Evolutionary conservation across 345 rosid species (phyloP), one percentile per base, ranked within the genome.

Genomic region (Aquilaria yunnanensis): DNA sequence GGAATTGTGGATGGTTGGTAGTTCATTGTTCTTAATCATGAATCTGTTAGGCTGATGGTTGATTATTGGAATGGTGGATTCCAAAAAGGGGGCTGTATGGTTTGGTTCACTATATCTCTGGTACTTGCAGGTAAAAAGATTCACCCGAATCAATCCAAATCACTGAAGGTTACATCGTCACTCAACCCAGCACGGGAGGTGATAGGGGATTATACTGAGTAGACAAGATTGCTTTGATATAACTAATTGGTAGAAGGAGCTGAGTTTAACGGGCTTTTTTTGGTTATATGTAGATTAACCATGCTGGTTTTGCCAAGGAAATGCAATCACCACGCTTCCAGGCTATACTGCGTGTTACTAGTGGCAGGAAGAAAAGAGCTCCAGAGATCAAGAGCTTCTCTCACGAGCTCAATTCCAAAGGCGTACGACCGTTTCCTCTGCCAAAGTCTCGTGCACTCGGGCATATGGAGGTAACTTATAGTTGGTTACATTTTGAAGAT

Each of bases 381-480:
- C 85, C 88, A 47, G 96, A 90, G 13, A 81, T 90, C 63, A 90
- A 94, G 78, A 90, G 99, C 78, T 94, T 90, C 81, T 94, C 99
- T 67, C 97, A 90, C 34, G 96, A 94, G 72, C 97, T 94, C 53
- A 94, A 90, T 74, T 94, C 99, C 34, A 94, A 88, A 81, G 99
- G 99, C 16, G 99, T 94, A 1, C 68, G 88, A 47, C 93, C 97
- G 61, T 94, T 90, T 66, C 97, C 97, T 0, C 79, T 90, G 50
- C 80, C 90, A 93, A 90, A 80, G 72, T 83, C 97, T 55, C 86
- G 96, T 33, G 96, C 93, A 16, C 71, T 83, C 10, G 96, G 91
- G 9, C 97, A 87, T 71, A 81, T 94, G 93, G 99, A 90, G 91
- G 96, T 89, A 65, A 49, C 14, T 4, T 31, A 53, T 66, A 46